phyloP scores from a whole-genome alignment of 106 monocot species.

The Allium cepa region DNA sequence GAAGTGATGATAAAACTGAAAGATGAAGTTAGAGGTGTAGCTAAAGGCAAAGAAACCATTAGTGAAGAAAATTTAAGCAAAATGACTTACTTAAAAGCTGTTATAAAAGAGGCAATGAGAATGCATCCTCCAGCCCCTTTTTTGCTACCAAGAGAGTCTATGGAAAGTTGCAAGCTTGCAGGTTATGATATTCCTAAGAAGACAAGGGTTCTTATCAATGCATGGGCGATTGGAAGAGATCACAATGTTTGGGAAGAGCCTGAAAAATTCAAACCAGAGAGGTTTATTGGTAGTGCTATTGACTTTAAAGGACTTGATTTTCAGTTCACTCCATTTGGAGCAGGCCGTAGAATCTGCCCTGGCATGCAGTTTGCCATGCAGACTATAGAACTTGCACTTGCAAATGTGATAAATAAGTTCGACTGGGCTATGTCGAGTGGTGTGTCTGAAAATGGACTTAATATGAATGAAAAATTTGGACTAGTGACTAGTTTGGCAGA shows the following conservation, averaged over 20 bases:
- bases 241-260: not conserved
- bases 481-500: too few species aligned
- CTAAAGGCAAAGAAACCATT: not conserved
- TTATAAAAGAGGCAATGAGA: too few species aligned
- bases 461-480: too few species aligned
- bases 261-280: not conserved
- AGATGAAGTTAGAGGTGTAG: not conserved
- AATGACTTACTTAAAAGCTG: too few species aligned
- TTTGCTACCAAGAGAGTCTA: too few species aligned
- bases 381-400: not conserved
- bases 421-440: too few species aligned
- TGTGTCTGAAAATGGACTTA: too few species aligned
- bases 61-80: not conserved
- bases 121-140: too few species aligned
- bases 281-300: not conserved
- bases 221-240: not conserved
- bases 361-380: not conserved
- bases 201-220: constrained; percentile 2
- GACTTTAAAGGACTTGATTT: not conserved
- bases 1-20: not conserved
- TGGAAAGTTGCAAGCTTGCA: too few species aligned
- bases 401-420: not conserved
- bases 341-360: not conserved
- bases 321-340: constrained; percentile 3
- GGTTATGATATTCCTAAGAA: too few species aligned